These are phyloP conservation scores for Kwoniella sp. DNA, from an alignment of 768 basidiomycete species.

Conservation along the genomic window DNA sequence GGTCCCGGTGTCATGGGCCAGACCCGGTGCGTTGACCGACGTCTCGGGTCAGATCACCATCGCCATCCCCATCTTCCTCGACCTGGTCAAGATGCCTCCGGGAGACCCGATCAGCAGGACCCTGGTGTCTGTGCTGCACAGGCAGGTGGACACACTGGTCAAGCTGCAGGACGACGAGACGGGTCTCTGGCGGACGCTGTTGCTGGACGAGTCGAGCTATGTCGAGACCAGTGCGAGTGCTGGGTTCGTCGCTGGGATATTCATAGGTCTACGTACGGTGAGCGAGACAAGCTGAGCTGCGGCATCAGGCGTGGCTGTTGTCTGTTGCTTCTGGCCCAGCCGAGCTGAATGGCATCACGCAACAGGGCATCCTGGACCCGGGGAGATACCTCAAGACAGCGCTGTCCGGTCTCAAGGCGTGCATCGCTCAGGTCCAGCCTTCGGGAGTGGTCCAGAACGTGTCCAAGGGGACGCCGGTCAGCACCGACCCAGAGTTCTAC, in stretches of 20 bases:
- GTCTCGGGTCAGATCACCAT: conserved; percentile 17
- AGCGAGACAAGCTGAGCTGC: background rate
- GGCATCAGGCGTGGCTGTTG: too few species aligned
- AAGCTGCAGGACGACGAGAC: conserved; percentile 53
- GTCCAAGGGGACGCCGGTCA: conserved; percentile 58
- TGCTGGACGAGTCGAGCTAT: conserved; percentile 56
- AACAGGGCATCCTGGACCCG: conserved; percentile 16
- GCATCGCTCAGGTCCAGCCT: conserved; percentile 55
- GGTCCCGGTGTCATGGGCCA: background rate
- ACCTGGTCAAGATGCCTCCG: conserved; percentile 45
- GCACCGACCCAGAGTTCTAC: conserved; percentile 55
- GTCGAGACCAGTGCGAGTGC: conserved; percentile 52
- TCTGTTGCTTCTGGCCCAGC: too few species aligned
- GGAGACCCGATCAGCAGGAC: conserved; percentile 54
- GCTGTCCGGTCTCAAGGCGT: conserved; percentile 26
- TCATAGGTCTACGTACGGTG: conserved; percentile 26
- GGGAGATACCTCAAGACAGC: conserved; percentile 17
- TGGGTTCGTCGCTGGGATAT: conserved; percentile 40
- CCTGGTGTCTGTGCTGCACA: conserved; percentile 53
- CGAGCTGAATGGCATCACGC: background rate
- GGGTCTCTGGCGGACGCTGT: conserved; percentile 59
- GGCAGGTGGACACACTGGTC: conserved; percentile 57
- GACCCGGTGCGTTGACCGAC: background rate
- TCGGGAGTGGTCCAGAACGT: conserved; percentile 55
- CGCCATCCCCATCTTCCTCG: conserved; percentile 33